A percentile compares a stretch with the other conserved stretches of the same genome.
Conservation (phyloP, 2,329 filamentous ascomycete species). For the Aspergillus sp. region DNA sequence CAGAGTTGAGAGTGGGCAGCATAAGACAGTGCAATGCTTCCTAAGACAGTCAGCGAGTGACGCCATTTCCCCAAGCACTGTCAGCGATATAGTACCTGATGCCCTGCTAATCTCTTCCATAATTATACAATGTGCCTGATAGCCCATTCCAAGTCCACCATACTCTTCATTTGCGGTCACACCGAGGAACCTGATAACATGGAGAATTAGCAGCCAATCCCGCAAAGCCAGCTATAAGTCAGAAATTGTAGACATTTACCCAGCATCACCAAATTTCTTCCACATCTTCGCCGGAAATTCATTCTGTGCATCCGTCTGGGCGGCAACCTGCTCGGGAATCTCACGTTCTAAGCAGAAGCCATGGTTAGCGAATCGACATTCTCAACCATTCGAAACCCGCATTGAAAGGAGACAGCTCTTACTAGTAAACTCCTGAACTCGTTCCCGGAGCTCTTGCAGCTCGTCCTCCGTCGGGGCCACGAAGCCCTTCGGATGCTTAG, state of each 20-base stretch:
- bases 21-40: slow-evolving; percentile 66
- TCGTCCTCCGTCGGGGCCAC: slow-evolving; percentile 61
- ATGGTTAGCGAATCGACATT: slow-evolving; percentile 1
- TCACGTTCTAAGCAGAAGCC: slow-evolving; percentile 53
- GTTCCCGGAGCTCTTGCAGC: slow-evolving; percentile 69
- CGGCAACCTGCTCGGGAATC: slow-evolving; percentile 73
- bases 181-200: slow-evolving; percentile 59
- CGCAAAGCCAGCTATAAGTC: too few relatives aligned
- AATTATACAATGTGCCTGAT: slow-evolving; percentile 91
- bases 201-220: slow-evolving; percentile 1
- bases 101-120: slow-evolving; percentile 92
- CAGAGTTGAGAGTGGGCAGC: slow-evolving; percentile 94
- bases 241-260: slow-evolving; percentile 25
- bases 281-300: slow-evolving; percentile 87
- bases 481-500: slow-evolving; percentile 60
- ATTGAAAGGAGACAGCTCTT: slow-evolving; percentile 6
- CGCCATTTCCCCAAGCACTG: background rate
- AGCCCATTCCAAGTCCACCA: slow-evolving; percentile 83
- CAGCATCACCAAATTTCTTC: slow-evolving; percentile 85
- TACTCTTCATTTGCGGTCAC: slow-evolving; percentile 90
- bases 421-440: slow-evolving; percentile 78
- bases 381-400: background rate
- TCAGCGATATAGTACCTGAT: slow-evolving; percentile 47
- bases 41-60: slow-evolving; percentile 10
- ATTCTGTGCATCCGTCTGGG: slow-evolving; percentile 75